Evolutionary conservation across 345 rosid species (phyloP), one percentile per base, ranked within the genome.

Genomic region (Turritis glabra): DNA sequence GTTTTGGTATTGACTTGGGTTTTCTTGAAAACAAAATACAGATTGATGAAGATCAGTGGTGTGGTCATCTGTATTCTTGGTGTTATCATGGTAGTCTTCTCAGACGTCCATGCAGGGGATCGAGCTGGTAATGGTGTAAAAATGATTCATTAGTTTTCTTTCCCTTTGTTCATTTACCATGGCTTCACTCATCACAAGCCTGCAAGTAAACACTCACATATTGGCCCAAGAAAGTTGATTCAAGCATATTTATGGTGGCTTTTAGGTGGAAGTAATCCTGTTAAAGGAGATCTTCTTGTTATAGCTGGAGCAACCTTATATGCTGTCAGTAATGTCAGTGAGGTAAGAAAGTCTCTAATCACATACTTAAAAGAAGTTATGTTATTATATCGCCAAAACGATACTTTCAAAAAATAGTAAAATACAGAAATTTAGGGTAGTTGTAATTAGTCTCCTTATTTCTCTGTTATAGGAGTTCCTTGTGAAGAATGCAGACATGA

Each of bases 1-100:
- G 98, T 92, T 71, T 83, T 92, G 96, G 22, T 92, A 52, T 94
- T 92, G 48, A 92, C 98, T 21, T 86, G 89, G 86, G 15, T 88
- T 59, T 89, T 95, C 76, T 76, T 95, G 77, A 82, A 83, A 61
- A 90, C 98, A 30, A 92, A 86, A 81, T 92, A 95, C 74, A 80
- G 89, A 82, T 80, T 73, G 78, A 88, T 82, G 82, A 95, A 87
- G 86, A 87, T 88, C 46, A 60, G 87, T 53, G 97, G 99, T 56
- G 98, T 92, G 26, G 3, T 80, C 54, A 85, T 88, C 69, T 95
- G 97, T 85, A 82, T 95, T 63, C 73, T 82, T 65, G 97, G 99
- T 68, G 93, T 90, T 48, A 84, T 92, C 43, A 58, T 88, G 82
- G 89, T 92, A 74, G 84, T 95, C 41, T 95, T 92, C 79, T 95